Evolutionary conservation across 2,329 filamentous ascomycete species (phyloP).

Genomic region (Lecanicillium sp.): DNA sequence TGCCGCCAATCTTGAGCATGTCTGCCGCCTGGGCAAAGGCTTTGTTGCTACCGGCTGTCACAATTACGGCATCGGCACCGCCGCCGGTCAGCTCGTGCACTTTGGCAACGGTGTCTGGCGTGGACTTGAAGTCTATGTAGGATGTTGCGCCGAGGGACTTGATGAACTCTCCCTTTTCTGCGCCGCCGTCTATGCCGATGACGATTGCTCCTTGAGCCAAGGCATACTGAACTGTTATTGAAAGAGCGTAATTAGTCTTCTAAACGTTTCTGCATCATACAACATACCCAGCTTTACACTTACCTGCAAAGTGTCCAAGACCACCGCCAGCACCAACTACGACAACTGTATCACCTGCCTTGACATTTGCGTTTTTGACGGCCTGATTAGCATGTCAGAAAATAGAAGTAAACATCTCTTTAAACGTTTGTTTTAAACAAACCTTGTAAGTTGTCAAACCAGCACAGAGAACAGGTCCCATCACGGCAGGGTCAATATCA

Average conservation of each 20-base stretch:
- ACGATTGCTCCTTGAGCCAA: constrained; percentile 11
- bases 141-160: constrained; percentile 8
- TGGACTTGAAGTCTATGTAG: constrained; percentile 11
- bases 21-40: constrained; percentile 11
- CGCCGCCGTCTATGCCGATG: constrained; percentile 8
- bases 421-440: too few species aligned
- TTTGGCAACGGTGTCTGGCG: constrained; percentile 2
- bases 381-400: constrained; percentile 8
- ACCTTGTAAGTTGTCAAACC: constrained; percentile 14
- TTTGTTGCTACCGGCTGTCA: constrained; percentile 10
- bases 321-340: constrained; percentile 10
- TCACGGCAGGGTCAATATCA: constrained; percentile 10
- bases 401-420: too few species aligned
- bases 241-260: too few species aligned
- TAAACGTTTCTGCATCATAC: too few species aligned
- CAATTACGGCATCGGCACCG: constrained; percentile 11
- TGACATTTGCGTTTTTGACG: constrained; percentile 12
- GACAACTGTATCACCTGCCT: constrained; percentile 11
- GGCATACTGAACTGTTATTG: constrained; percentile 13
- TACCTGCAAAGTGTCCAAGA: constrained; percentile 12
- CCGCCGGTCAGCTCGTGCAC: constrained; percentile 8
- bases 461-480: constrained; percentile 10
- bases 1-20: constrained; percentile 11
- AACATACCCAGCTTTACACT: too few species aligned
- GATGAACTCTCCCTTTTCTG: constrained; percentile 9